Evolutionary conservation across 2,329 filamentous ascomycete genomes (phyloP).

Genomic region (Didymella exigua): DNA sequence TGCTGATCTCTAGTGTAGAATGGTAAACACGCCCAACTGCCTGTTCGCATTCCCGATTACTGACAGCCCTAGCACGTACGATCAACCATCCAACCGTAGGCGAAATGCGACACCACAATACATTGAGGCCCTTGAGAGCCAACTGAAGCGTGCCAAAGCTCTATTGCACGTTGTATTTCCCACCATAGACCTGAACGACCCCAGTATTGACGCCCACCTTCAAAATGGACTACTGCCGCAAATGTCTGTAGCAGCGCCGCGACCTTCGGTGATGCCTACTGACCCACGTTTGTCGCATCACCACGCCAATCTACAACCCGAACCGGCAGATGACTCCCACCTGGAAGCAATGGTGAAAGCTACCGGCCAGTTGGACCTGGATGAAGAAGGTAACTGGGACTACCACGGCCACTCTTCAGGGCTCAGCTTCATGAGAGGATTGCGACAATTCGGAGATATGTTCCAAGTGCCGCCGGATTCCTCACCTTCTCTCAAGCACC

Average conservation of each 20-base stretch:
- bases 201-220: constrained; percentile 77
- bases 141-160: constrained; percentile 81
- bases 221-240: constrained; percentile 67
- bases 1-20: constrained; percentile 12
- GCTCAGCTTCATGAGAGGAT: constrained; percentile 81
- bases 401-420: constrained; percentile 95
- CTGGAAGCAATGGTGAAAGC: constrained; percentile 95
- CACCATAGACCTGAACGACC: constrained; percentile 83
- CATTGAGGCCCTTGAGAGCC: constrained; percentile 84
- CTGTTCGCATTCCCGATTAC: background rate
- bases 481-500: constrained; percentile 63
- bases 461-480: constrained; percentile 67
- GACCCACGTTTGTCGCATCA: constrained; percentile 30
- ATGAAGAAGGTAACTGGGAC: constrained; percentile 90
- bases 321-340: constrained; percentile 62
- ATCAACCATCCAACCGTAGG: constrained; percentile 89
- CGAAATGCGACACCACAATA: constrained; percentile 92
- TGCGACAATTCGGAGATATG: constrained; percentile 85
- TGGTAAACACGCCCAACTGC: background rate
- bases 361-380: constrained; percentile 87
- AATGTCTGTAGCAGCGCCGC: constrained; percentile 33
- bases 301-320: constrained; percentile 27
- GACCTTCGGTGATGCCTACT: constrained; percentile 29
- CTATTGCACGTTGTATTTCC: constrained; percentile 80
- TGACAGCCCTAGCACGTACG: constrained; percentile 67